Evolutionary conservation across 1,284 basidiomycete species (phyloP).

Genomic region (Naganishia cerealis): DNA sequence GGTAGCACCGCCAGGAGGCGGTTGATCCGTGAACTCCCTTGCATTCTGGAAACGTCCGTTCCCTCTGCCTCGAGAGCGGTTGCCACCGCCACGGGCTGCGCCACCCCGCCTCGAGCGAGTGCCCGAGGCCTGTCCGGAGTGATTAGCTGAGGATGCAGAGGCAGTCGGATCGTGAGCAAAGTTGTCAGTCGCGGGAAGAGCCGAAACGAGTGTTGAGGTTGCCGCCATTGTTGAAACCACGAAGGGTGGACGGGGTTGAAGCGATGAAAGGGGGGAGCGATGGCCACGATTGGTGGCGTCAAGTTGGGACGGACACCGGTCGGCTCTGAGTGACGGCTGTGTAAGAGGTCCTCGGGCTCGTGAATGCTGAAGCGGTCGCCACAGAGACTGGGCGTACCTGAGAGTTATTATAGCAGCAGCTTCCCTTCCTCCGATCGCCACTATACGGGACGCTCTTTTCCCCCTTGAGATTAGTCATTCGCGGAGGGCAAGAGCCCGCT

Average conservation of each 20-base stretch:
- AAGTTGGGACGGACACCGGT: not conserved
- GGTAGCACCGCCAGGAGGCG: not conserved
- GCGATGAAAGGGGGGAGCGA: not conserved
- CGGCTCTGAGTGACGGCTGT: not conserved
- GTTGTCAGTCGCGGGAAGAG: not conserved
- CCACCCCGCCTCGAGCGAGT: not conserved
- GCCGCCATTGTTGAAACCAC: not conserved
- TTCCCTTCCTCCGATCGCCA: not conserved
- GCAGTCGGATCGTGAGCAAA: not conserved
- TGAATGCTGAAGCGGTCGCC: not conserved
- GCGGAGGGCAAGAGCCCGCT: not conserved
- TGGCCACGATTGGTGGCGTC: not conserved
- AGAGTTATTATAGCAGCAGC: not conserved
- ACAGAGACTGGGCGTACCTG: not conserved
- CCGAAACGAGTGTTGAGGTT: not conserved
- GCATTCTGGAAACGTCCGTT: conserved; percentile 13
- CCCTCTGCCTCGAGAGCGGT: conserved; percentile 12
- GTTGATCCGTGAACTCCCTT: not conserved
- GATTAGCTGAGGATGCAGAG: not conserved
- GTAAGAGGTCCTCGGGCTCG: not conserved
- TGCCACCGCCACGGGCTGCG: conserved; percentile 11
- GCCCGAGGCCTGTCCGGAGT: not conserved
- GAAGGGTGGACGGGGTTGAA: not conserved
- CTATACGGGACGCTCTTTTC: not conserved
- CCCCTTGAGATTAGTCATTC: not conserved